Evolutionary conservation across 257 asterid genomes (phyloP).

Genomic region (Lycium ferocissimum): DNA sequence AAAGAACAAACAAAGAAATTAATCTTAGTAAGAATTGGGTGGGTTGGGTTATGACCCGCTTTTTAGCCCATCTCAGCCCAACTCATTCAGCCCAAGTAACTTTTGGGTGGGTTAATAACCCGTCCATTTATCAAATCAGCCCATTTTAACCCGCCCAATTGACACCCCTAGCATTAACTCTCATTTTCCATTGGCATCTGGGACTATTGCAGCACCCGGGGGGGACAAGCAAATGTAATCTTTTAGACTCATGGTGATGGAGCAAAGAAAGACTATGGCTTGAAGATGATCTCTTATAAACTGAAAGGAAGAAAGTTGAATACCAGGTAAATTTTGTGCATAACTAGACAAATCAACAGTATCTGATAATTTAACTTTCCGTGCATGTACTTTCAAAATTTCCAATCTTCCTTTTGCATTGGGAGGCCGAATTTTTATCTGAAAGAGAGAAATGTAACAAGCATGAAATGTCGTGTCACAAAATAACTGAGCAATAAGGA

Average conservation of each 20-base stretch:
- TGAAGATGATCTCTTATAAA: background rate
- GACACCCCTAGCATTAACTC: background rate
- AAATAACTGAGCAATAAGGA: background rate
- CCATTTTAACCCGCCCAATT: too few relatives aligned
- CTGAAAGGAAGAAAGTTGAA: background rate
- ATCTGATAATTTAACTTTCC: slow-evolving; percentile 79
- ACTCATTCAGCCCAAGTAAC: too few relatives aligned
- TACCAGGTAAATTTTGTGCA: slow-evolving; percentile 93
- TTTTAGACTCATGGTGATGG: background rate
- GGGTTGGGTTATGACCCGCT: too few relatives aligned
- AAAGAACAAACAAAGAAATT: too few relatives aligned
- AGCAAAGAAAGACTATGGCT: background rate
- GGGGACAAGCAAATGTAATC: slow-evolving; percentile 14
- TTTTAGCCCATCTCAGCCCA: too few relatives aligned
- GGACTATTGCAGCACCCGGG: background rate
- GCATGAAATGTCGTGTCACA: slow-evolving; percentile 14
- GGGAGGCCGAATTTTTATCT: slow-evolving; percentile 93
- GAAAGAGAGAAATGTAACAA: slow-evolving; percentile 27
- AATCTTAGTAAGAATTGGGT: too few relatives aligned
- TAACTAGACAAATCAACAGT: slow-evolving; percentile 81
- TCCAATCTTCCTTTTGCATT: slow-evolving; percentile 95
- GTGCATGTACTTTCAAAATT: slow-evolving; percentile 89
- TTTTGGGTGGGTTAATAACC: too few relatives aligned
- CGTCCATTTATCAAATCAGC: too few relatives aligned
- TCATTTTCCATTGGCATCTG: background rate